Conservation (phyloP, 1,284 basidiomycete species). For the Malassezia sympodialis region DNA sequence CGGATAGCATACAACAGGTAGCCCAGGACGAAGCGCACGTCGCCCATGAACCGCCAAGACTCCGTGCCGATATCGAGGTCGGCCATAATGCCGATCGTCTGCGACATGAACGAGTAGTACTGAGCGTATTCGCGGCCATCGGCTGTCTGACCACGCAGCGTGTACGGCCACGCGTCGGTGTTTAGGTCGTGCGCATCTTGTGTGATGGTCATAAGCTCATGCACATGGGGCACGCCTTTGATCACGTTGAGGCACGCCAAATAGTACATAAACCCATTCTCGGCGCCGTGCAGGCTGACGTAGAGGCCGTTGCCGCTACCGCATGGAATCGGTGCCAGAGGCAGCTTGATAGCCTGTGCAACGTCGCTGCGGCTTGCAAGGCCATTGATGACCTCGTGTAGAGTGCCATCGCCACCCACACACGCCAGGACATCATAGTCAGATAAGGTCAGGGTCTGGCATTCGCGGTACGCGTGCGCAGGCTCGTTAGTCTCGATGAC, state of each 20-base stretch:
- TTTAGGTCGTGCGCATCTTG: slow-evolving; percentile 52
- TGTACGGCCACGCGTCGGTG: slow-evolving; percentile 10
- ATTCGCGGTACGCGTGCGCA: slow-evolving; percentile 66
- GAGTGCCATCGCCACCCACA: slow-evolving; percentile 78
- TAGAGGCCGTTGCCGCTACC: slow-evolving; percentile 75
- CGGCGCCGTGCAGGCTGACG: slow-evolving; percentile 57
- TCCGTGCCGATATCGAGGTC: slow-evolving; percentile 70
- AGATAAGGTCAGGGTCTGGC: slow-evolving; percentile 56
- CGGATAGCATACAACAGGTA: slow-evolving; percentile 54
- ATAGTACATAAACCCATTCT: slow-evolving; percentile 38
- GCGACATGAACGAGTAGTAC: slow-evolving; percentile 76
- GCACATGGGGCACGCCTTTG: slow-evolving; percentile 66
- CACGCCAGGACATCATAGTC: slow-evolving; percentile 61
- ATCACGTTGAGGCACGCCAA: slow-evolving; percentile 71
- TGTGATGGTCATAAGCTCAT: slow-evolving; percentile 71
- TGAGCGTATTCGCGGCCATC: slow-evolving; percentile 30
- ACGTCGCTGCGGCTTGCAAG: slow-evolving; percentile 66
- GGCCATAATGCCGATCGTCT: slow-evolving; percentile 79
- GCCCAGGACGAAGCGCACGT: slow-evolving; percentile 74
- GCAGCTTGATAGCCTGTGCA: slow-evolving; percentile 60
- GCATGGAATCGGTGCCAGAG: slow-evolving; percentile 75
- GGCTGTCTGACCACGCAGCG: neutral
- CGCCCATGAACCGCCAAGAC: slow-evolving; percentile 83
- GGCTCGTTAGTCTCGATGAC: slow-evolving; percentile 53
- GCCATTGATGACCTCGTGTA: slow-evolving; percentile 88